A percentile compares a stretch with the other conserved stretches of the same genome.
phyloP scores from a whole-genome alignment of 1,284 basidiomycete species.

The Laetiporus sulphureus region DNA sequence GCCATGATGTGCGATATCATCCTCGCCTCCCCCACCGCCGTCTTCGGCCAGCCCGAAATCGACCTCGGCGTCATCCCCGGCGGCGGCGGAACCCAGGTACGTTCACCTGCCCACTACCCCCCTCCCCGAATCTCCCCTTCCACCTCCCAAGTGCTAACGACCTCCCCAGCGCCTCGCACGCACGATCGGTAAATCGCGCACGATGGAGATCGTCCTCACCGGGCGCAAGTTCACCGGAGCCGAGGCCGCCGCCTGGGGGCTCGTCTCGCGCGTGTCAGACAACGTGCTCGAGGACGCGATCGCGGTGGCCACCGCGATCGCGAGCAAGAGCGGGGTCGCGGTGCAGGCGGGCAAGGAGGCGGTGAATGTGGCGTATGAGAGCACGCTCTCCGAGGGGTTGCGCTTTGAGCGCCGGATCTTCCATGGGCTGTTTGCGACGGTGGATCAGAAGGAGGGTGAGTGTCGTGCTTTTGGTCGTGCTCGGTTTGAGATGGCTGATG shows the following conservation, averaged over 20 bases:
- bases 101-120: too few species aligned
- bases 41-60: constrained; percentile 97
- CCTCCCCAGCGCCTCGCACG: constrained; percentile 80
- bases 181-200: constrained; percentile 87
- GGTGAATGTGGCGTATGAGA: constrained; percentile 88
- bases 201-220: constrained; percentile 95
- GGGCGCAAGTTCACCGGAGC: constrained; percentile 76
- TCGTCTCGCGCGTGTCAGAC: constrained; percentile 81
- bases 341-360: constrained; percentile 94
- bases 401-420: constrained; percentile 88
- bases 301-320: constrained; percentile 76
- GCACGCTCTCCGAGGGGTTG: constrained; percentile 79
- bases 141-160: background rate
- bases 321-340: constrained; percentile 79
- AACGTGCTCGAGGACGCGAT: constrained; percentile 88
- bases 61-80: constrained; percentile 96
- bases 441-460: constrained; percentile 95
- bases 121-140: background rate
- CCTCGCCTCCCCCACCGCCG: constrained; percentile 88
- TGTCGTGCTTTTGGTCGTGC: constrained; percentile 6
- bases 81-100: constrained; percentile 47
- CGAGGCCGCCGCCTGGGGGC: constrained; percentile 82
- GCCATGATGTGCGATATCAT: constrained; percentile 98
- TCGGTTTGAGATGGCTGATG: background rate
- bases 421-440: constrained; percentile 90